A percentile compares a stretch with the other conserved stretches of the same genome.
Conservation (phyloP, 139 green algal species). For the Haematococcus lacustris region DNA sequence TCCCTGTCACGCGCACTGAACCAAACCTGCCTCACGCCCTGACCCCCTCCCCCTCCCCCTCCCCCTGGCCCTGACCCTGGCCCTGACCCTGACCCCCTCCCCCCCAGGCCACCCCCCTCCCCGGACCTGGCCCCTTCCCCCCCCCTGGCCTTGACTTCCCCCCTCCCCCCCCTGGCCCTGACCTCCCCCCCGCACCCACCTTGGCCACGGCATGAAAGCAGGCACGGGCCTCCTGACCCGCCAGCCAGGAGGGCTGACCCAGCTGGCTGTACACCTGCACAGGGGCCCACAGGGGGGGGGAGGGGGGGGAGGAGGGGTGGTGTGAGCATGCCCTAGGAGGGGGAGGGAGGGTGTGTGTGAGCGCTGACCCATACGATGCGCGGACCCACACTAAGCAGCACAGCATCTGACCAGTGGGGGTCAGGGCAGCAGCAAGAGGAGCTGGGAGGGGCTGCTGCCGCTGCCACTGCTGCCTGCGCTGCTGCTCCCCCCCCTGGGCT, state of each 20-base stretch:
- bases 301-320: neutral
- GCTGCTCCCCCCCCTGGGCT: too few species aligned
- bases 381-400: neutral
- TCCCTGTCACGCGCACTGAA: too few species aligned
- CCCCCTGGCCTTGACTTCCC: neutral
- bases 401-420: too few species aligned
- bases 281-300: neutral
- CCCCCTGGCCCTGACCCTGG: too few species aligned
- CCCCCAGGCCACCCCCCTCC: too few species aligned
- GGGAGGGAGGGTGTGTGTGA: too few species aligned
- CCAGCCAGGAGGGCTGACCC: constrained; percentile 17
- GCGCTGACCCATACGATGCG: too few species aligned
- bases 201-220: constrained; percentile 7
- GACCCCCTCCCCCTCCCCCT: neutral
- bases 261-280: constrained; percentile 7
- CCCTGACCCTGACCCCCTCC: too few species aligned
- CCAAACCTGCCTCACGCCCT: neutral
- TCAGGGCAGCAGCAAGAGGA: too few species aligned
- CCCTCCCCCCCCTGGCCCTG: neutral
- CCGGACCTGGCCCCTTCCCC: neutral
- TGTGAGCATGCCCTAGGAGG: too few species aligned
- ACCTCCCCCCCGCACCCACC: constrained; percentile 3
- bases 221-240: neutral
- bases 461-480: too few species aligned
- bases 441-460: too few species aligned